These are phyloP conservation scores for Platanus orientalis DNA, from an alignment of 164 flowering plant species.

Conservation along the genomic window DNA sequence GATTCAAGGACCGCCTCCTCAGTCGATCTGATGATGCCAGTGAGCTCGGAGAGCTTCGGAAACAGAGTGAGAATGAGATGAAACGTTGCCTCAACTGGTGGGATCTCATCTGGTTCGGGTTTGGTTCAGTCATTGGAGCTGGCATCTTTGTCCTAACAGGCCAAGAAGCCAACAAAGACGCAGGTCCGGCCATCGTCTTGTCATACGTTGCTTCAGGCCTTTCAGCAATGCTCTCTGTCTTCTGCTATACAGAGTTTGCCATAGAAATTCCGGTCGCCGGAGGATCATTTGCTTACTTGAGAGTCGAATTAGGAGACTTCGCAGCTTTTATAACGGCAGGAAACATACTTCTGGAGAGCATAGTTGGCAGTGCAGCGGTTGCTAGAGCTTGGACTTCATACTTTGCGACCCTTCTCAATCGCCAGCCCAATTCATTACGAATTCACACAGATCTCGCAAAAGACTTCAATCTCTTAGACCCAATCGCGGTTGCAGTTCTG, in stretches of 20 bases:
- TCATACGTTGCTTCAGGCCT: slow-evolving; percentile 60
- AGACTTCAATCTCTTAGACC: slow-evolving; percentile 49
- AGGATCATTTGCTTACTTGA: slow-evolving; percentile 64
- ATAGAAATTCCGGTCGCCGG: slow-evolving; percentile 69
- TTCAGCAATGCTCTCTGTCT: slow-evolving; percentile 72
- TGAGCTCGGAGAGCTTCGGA: slow-evolving; percentile 35
- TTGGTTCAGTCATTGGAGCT: slow-evolving; percentile 60
- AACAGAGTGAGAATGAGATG: slow-evolving; percentile 54
- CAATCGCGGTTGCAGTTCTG: slow-evolving; percentile 50
- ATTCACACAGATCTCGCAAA: slow-evolving; percentile 37
- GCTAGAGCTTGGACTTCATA: slow-evolving; percentile 78
- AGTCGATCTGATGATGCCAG: slow-evolving; percentile 44
- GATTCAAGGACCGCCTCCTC: slow-evolving; percentile 42
- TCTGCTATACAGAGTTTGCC: slow-evolving; percentile 73
- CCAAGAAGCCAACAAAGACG: slow-evolving; percentile 48
- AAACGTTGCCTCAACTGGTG: slow-evolving; percentile 60
- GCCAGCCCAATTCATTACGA: slow-evolving; percentile 30
- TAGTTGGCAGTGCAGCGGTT: slow-evolving; percentile 61
- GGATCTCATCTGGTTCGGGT: slow-evolving; percentile 66
- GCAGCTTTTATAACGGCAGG: slow-evolving; percentile 65
- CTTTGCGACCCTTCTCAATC: slow-evolving; percentile 46
- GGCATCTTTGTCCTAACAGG: slow-evolving; percentile 70
- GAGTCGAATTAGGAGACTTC: slow-evolving; percentile 72
- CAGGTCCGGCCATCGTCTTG: slow-evolving; percentile 64
- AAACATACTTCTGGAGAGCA: slow-evolving; percentile 53